Evolutionary conservation across 768 basidiomycete species (phyloP).

Genomic region (Suillus tomentosus): DNA sequence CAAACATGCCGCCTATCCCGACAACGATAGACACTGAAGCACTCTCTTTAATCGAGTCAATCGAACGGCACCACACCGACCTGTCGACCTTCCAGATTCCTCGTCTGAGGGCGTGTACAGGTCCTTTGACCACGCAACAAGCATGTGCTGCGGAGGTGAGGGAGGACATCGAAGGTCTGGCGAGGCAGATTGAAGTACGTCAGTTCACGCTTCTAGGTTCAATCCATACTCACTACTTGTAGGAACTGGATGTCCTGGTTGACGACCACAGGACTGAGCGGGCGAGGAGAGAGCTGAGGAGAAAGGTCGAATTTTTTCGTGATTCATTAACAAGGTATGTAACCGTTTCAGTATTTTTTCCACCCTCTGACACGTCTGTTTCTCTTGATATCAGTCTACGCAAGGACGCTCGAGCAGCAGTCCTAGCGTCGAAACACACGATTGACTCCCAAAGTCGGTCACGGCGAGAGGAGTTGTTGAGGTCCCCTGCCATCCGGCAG

Average conservation of each 20-base stretch:
- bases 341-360: constrained; percentile 9
- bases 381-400: constrained; percentile 47
- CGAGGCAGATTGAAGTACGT: constrained; percentile 67
- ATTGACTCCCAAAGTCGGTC: constrained; percentile 65
- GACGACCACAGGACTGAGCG: constrained; percentile 70
- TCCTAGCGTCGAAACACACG: constrained; percentile 71
- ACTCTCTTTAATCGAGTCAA: constrained; percentile 47
- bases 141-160: constrained; percentile 72
- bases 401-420: constrained; percentile 64
- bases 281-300: constrained; percentile 48
- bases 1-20: constrained; percentile 67
- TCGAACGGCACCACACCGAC: constrained; percentile 62
- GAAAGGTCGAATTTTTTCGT: constrained; percentile 51
- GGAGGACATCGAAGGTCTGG: constrained; percentile 68
- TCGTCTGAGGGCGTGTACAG: constrained; percentile 65
- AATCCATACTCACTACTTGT: constrained; percentile 7
- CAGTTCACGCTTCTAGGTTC: not conserved
- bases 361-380: constrained; percentile 7
- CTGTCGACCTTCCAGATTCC: constrained; percentile 74
- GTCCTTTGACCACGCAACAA: constrained; percentile 72
- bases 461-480: constrained; percentile 69
- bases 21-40: constrained; percentile 54
- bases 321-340: constrained; percentile 53
- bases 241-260: constrained; percentile 70
- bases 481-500: constrained; percentile 48